Base-by-base conservation (phyloP, 2,329 filamentous ascomycete species). In the Penicillium sp. region DNA sequence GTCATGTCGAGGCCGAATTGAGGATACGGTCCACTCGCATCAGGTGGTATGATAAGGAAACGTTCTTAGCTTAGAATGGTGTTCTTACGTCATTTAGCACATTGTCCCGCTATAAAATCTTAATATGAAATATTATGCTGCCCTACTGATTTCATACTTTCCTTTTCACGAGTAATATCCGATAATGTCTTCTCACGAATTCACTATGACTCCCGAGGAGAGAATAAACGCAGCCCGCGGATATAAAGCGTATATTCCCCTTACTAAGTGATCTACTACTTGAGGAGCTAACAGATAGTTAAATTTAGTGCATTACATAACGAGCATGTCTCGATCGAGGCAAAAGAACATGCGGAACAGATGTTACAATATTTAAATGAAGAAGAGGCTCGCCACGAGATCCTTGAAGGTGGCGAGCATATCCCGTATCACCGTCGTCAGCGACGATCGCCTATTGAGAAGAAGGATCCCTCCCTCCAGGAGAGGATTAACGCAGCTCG, bases 181-280 rank as follows among this genome's bases (percentile, higher is more conserved):
- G 38, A 17, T 41, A 17, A 41, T 41, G 38, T 41, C 38, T 41
- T 41, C 38, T 41, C 38, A 41, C 38, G 38, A 41, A 17, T 41
- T 41, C 38, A 41, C 38, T 41, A 41, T 41, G 38, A 52, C 49
- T 25, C 49, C 31, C 31, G 31, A 52, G 22, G 34, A 53, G 20
- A 53, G 50, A 25, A 41, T 53, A 37, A 53, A 53, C 10, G 31
- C 34, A 20, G 50, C 50, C 35, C 50, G 50, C 35, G 50, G 50
- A 15, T 39, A 53, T 34, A 53, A 53, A 53, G 50, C 50, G 50
- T 53, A 53, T 14, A 25, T 41, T 41, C 12, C n/a, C 20, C 22
- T 10, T 34, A 12, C 17, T 38, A 17, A 20, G 2, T 41, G 5
- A 41, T 11, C 38, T 41, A 41, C 2, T 20, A 20, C 17, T 41